A percentile compares a stretch with the other conserved stretches of the same genome.
Evolutionary conservation across 495 filamentous ascomycete genomes (phyloP).

Genomic region (Xylaria grammica): DNA sequence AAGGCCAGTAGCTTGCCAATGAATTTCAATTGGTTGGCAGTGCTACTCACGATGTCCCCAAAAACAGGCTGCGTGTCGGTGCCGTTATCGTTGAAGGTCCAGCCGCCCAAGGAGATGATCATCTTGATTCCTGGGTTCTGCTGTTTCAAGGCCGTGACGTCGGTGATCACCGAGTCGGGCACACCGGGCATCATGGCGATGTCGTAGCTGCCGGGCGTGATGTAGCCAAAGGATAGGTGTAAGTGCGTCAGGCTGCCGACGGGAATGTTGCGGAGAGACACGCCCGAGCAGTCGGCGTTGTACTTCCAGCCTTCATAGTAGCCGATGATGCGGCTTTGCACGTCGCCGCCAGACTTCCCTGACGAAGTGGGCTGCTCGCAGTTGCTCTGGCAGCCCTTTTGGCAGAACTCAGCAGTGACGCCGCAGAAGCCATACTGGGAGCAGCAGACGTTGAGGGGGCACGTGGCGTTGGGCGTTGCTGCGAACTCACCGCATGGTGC

Average conservation of each 20-base stretch:
- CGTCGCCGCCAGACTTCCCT: conserved; percentile 16
- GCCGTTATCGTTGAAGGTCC: conserved; percentile 48
- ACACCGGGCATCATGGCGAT: conserved; percentile 21
- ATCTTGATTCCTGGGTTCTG: conserved; percentile 39
- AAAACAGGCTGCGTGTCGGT: conserved; percentile 30
- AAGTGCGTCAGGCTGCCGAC: conserved; percentile 32
- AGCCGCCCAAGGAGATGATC: conserved; percentile 51
- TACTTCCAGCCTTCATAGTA: conserved; percentile 31
- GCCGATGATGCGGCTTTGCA: conserved; percentile 24
- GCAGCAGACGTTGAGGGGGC: conserved; percentile 27
- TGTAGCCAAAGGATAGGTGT: conserved; percentile 35
- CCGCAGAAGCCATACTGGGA: conserved; percentile 25
- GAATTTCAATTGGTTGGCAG: conserved; percentile 44
- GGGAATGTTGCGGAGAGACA: conserved; percentile 14
- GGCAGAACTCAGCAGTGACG: conserved; percentile 1
- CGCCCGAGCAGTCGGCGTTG: conserved; percentile 1
- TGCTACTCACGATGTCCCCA: conserved; percentile 34
- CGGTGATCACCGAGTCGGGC: conserved; percentile 21
- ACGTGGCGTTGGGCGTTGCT: not conserved
- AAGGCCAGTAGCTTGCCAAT: conserved; percentile 48
- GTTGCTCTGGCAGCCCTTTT: conserved; percentile 4
- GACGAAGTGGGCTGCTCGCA: not conserved
- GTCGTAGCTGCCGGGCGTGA: conserved; percentile 21
- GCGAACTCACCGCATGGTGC: conserved; percentile 43
- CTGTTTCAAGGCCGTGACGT: conserved; percentile 35